These are phyloP conservation scores for Gossypium aridum DNA, from an alignment of 441 rosid species.

Conservation along the genomic window DNA sequence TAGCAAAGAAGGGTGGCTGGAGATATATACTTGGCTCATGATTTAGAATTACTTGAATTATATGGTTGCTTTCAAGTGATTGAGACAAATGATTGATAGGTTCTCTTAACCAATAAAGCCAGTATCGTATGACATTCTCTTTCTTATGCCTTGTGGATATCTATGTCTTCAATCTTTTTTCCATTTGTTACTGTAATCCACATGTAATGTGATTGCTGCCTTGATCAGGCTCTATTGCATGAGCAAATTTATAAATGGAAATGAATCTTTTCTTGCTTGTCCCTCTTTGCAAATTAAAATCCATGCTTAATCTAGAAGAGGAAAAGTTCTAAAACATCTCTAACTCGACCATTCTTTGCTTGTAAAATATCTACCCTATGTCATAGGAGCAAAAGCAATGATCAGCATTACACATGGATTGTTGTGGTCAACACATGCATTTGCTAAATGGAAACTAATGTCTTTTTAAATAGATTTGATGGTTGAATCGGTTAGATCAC, in stretches of 20 bases:
- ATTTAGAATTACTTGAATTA: background rate
- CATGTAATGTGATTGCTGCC: background rate
- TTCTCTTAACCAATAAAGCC: constrained; percentile 10
- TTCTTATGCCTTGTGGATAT: constrained; percentile 20
- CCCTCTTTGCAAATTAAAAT: background rate
- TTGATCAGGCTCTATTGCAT: constrained; percentile 3
- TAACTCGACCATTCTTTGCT: background rate
- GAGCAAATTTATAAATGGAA: background rate
- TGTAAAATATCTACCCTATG: background rate
- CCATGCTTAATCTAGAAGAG: background rate
- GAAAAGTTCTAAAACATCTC: constrained; percentile 7
- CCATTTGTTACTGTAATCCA: background rate
- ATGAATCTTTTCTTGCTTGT: background rate
- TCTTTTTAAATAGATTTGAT: too few relatives aligned
- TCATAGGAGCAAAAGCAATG: background rate
- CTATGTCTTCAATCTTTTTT: constrained; percentile 12
- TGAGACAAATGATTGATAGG: background rate
- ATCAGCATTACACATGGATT: background rate
- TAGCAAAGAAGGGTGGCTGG: background rate
- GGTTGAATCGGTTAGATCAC: too few relatives aligned
- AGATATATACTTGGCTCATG: constrained; percentile 3
- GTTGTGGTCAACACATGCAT: too few relatives aligned
- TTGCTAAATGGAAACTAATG: background rate
- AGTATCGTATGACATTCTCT: constrained; percentile 18
- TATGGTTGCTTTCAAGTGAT: constrained; percentile 13